Conservation (phyloP, 2,329 filamentous ascomycete genomes). For the Ophiocordyceps robertsii region DNA sequence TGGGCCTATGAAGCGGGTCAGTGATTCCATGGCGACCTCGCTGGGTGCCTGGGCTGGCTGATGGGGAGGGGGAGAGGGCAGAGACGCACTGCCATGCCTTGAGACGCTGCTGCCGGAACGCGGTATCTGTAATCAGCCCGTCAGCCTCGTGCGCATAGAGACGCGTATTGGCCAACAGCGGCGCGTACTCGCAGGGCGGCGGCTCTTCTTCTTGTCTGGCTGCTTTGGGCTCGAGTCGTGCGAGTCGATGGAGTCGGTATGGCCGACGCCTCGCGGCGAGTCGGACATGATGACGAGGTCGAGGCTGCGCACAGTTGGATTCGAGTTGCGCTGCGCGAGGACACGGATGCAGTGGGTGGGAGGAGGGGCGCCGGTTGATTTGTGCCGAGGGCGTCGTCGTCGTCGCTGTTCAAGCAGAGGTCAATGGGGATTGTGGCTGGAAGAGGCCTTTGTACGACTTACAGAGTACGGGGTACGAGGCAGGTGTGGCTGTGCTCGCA, state of each 20-base stretch:
- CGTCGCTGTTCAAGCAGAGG: too few species aligned
- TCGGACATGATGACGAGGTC: constrained; percentile 28
- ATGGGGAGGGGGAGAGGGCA: too few species aligned
- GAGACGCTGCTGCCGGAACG: constrained; percentile 89
- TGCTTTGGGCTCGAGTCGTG: constrained; percentile 37
- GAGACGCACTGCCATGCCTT: constrained; percentile 91
- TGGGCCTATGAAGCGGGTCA: constrained; percentile 49
- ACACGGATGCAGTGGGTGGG: too few species aligned
- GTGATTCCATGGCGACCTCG: neutral
- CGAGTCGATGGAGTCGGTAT: constrained; percentile 39
- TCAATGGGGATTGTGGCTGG: too few species aligned
- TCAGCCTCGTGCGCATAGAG: constrained; percentile 7
- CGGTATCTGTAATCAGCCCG: constrained; percentile 55
- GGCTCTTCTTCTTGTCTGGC: constrained; percentile 75
- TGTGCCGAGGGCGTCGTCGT: too few species aligned
- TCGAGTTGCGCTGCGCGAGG: too few species aligned
- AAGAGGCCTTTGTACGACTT: too few species aligned
- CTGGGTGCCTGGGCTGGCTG: too few species aligned
- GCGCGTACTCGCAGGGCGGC: constrained; percentile 72
- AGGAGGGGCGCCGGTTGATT: too few species aligned
- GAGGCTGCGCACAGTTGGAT: neutral
- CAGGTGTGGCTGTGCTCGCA: too few species aligned
- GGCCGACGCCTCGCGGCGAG: constrained; percentile 28
- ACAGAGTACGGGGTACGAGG: too few species aligned
- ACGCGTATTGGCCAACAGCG: constrained; percentile 8